Evolutionary conservation across 1,284 basidiomycete genomes (phyloP), one percentile per base, ranked within the genome.

Genomic region (Tilletia indica): DNA sequence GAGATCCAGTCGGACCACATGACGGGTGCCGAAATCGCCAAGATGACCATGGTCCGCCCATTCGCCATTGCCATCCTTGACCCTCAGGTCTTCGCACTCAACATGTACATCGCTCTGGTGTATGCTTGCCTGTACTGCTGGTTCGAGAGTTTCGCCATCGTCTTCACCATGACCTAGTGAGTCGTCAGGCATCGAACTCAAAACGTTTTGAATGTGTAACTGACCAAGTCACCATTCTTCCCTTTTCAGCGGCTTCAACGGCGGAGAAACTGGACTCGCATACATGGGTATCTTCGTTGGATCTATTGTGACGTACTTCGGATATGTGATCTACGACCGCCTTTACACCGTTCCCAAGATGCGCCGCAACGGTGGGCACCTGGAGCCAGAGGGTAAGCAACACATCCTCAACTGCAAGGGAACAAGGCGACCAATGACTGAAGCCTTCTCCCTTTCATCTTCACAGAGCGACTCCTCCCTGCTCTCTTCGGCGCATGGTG

Each of bases 401-500:
- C 25, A 31, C 25, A 31, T 31, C 25, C 25, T 31, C 25, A 31
- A 31, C 25, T 31, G 25, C 25, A 31, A 31, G 25, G 25, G 25
- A 31, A 31, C 2, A 31, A 31, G 25, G 25, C 25, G 25, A 31
- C 25, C 25, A 31, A 31, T 31, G 25, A 31, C 25, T 2, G 25
- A 31, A 31, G 25, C 25, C 0, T 25, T 8, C 21, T 11, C 38
- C 31, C 38, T 34, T 31, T 11, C 11, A n/a, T 9, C n/a, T 39
- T 6, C 61, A 77, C 80, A 54, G 75, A 79, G 38, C 78, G 80
- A 68, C 74, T 80, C 34, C 72, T 74, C 25, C 77, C 76, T 0
- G 77, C 72, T 36, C 75, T 78, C 42, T 12, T 80, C 16, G 76
- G 74, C 8, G 72, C 72, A 1, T 73, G 70, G 70, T 92, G 94